phyloP scores from a whole-genome alignment of 2,329 filamentous ascomycete genomes.

The Fonsecaea monophora region DNA sequence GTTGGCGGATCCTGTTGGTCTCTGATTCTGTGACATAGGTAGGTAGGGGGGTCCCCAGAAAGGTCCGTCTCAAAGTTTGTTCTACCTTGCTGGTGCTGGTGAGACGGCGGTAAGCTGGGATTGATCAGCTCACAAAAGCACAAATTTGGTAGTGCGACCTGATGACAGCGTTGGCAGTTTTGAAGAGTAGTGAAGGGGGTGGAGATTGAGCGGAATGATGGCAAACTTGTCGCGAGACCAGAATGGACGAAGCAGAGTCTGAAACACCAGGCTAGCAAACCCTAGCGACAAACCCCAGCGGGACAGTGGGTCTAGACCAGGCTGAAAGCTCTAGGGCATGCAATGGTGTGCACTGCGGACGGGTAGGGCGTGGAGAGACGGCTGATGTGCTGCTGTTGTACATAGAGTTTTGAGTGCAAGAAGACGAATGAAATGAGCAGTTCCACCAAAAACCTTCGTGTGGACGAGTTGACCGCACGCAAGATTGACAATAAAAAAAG shows the following conservation, averaged over 20 bases:
- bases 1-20: background rate
- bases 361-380: background rate
- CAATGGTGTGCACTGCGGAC: background rate
- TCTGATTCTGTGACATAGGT: constrained; percentile 1
- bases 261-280: constrained; percentile 26
- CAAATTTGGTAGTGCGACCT: constrained; percentile 5
- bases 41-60: background rate
- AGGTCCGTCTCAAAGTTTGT: constrained; percentile 1
- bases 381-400: background rate
- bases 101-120: background rate
- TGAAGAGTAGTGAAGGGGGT: constrained; percentile 2
- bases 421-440: background rate
- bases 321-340: background rate
- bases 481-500: too few species aligned
- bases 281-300: background rate
- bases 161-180: constrained; percentile 11
- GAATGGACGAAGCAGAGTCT: constrained; percentile 27
- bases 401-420: background rate
- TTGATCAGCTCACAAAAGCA: background rate
- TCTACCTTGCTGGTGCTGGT: background rate
- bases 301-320: constrained; percentile 4
- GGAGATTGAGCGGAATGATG: constrained; percentile 17
- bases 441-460: background rate
- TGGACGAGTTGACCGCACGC: too few species aligned
- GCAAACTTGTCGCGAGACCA: constrained; percentile 13